Evolutionary conservation across 192 early-diverging fungal species (phyloP), one percentile per base, ranked within the genome.

Genomic region (Blastocladiella britannica): DNA sequence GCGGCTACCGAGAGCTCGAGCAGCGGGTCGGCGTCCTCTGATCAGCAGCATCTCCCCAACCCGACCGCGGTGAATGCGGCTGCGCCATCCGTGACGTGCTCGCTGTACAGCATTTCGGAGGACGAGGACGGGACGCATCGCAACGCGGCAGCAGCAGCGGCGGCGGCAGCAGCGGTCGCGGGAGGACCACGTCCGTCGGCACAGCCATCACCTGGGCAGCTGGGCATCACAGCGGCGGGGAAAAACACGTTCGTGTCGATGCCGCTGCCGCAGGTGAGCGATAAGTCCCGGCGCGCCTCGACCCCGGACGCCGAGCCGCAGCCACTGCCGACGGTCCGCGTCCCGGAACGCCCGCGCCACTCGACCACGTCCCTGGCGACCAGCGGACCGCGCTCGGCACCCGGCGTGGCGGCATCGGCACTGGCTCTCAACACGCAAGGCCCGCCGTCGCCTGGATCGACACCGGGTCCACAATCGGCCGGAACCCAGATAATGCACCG

Each of bases 171-270:
- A 43, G 29, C 4, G 5, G n/a, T 12, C 6, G 9, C 57, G 25
- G 6, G 31, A 51, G 4, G n/a, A 52, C n/a, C 57, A 53, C n/a
- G n/a, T n/a, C n/a, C n/a, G n/a, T n/a, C n/a, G n/a, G n/a, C n/a
- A n/a, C n/a, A n/a, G n/a, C n/a, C n/a, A n/a, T n/a, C n/a, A n/a
- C n/a, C n/a, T n/a, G n/a, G n/a, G n/a, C n/a, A n/a, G n/a, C n/a
- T n/a, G n/a, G n/a, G n/a, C n/a, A n/a, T n/a, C n/a, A 7, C 30
- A 52, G 59, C 55, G 53, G 22, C 54, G 3, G 26, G 56, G 5
- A 60, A 60, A n/a, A 53, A 7, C 1, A 7, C 8, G 31, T 43
- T 43, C 31, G 18, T 18, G 31, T 43, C 31, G 31, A 43, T 43
- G 31, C 31, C 31, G 31, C 31, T 15, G 9, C 9, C 18, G 31